Base-by-base conservation (phyloP, 345 rosid species). In the Mercurialis annua region DNA sequence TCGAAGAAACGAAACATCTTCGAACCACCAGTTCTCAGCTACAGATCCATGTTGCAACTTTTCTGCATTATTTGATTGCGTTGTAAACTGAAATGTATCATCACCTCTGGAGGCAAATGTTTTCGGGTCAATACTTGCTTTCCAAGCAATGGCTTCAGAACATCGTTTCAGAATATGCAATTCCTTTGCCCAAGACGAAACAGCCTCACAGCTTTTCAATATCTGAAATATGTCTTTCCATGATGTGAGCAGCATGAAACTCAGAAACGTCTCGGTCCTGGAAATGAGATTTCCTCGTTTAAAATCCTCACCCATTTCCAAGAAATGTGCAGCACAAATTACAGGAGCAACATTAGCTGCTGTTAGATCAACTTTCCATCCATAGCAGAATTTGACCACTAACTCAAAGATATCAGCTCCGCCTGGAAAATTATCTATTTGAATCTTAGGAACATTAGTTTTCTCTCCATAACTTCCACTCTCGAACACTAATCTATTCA, bases 281-380 rank as follows among this genome's bases (percentile, higher is more conserved):
- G 78, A 69, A 53, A 80, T 64, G 60, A 87, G 81, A 68, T 83
- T 87, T 29, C 77, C 81, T 62, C 69, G 60, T 43, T 60, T 73
- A 72, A 81, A 62, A 70, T 78, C 85, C 47, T 80, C 81, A 29
- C 66, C 78, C 92, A 85, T 85, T 77, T 85, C 87, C 69, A 84
- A 65, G 80, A 83, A 83, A 78, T 73, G 72, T 21, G 86, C 79
- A 20, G 89, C 89, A 38, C 73, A 83, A 42, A 76, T 69, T 23
- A 77, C 54, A n/a, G 82, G 72, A 38, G 80, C 86, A 2, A 83
- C 64, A 58, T 78, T 85, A 51, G 78, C 31, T 61, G 86, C 80
- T 10, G 80, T 78, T 0, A 80, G 73, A 64, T 83, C 82, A 7
- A 87, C 57, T 68, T 81, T 85, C 75, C 72, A 73, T 10, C 89